A percentile compares a stretch with the other conserved stretches of the same genome.
Conservation (phyloP, 2,329 filamentous ascomycete species). For the Ilyonectria mors-panacis region DNA sequence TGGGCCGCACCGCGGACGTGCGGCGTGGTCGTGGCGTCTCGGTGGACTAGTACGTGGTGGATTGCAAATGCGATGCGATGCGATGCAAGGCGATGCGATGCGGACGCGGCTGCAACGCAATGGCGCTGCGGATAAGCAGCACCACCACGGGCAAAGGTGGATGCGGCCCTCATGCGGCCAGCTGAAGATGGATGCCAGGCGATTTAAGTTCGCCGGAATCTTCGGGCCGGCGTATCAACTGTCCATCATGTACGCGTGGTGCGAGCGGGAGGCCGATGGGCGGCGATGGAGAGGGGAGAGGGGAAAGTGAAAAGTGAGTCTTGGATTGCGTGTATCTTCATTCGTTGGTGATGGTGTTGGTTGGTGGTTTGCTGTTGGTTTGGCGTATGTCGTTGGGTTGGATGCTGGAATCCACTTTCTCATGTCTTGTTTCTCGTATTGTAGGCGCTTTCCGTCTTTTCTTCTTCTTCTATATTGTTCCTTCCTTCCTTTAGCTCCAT, state of each 20-base stretch:
- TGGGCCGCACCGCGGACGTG: constrained; percentile 14
- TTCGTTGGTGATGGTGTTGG: constrained; percentile 6
- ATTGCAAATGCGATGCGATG: constrained; percentile 14
- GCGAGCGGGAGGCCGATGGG: background rate
- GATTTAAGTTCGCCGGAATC: constrained; percentile 11
- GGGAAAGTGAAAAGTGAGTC: background rate
- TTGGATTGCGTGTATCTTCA: background rate
- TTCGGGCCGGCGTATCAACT: constrained; percentile 16
- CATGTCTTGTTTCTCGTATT: constrained; percentile 17
- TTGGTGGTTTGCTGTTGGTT: constrained; percentile 5
- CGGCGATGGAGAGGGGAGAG: background rate
- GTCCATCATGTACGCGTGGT: constrained; percentile 2
- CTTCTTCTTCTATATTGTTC: background rate
- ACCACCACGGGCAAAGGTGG: background rate
- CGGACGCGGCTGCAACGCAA: constrained; percentile 14
- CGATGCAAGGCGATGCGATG: constrained; percentile 15
- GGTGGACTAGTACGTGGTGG: background rate
- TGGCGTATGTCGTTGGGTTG: background rate
- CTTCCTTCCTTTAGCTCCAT: background rate
- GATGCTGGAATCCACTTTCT: constrained; percentile 27
- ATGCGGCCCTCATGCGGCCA: constrained; percentile 20
- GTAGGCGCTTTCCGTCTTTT: constrained; percentile 6
- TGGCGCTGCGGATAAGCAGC: constrained; percentile 21
- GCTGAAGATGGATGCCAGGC: constrained; percentile 16
- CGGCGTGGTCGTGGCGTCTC: constrained; percentile 9